Evolutionary conservation across 2,329 filamentous ascomycete species (phyloP), one percentile per base, ranked within the genome.

Genomic region (Lachnellula subtilissima): DNA sequence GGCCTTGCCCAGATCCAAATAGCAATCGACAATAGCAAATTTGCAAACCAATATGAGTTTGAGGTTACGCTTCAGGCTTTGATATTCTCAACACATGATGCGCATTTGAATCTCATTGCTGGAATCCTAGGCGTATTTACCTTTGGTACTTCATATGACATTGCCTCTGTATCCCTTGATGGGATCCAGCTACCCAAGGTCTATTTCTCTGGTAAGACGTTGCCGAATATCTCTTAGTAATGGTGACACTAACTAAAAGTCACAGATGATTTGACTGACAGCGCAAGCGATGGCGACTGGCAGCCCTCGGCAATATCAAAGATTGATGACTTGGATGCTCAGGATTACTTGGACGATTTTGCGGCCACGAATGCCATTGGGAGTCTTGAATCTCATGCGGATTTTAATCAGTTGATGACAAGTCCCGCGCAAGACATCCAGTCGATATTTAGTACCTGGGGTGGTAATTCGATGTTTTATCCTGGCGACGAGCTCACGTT

Each of bases 141-240:
- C 52, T 85, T 67, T 61, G 75, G 73, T 12, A 74, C 77, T 7
- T 71, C 71, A 17, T 67, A 79, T 61, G 72, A 74, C 50, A 65
- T 87, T 2, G 79, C 85, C 0, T 85, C 83, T 0, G 74, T 86
- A 2, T 86, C 83, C 0, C 56, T 70, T 2, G 82, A 87, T 65
- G 84, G 84, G 6, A 68, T 62, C 4, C 45, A 69, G 48, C 40
- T 68, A 8, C 73, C 73, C 0, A 67, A 72, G 43, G 63, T 71
- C 1, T 72, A 73, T 49, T 43, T 70, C 6, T 52, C 59, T 17
- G 57, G 64, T 64, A 54, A 45, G 51, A 19, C 7, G 22, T 23
- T 36, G 43, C 12, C 15, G 9, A 15, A 43, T 25, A n/a, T 25
- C n/a, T 39, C 19, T 46, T 25, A 2, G 47, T 25, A 25, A 54